Conservation (phyloP, 2,329 filamentous ascomycete genomes). For the Fusarium citri region DNA sequence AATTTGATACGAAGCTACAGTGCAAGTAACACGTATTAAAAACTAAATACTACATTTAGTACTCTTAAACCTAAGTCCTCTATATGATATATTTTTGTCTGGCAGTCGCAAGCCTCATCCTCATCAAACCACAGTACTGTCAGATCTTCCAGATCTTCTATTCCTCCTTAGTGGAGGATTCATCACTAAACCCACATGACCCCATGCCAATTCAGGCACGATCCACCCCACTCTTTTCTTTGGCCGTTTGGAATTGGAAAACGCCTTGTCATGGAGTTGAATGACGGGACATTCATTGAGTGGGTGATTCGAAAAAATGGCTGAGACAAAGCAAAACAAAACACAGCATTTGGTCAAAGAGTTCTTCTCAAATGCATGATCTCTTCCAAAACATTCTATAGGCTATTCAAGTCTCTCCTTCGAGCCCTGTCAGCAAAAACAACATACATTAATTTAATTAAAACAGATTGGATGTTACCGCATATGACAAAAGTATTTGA, state of each 20-base stretch:
- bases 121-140: background rate
- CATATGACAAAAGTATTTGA: background rate
- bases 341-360: constrained; percentile 3
- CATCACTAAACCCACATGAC: constrained; percentile 4
- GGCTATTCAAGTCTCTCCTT: background rate
- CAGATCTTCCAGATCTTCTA: constrained; percentile 5
- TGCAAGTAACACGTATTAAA: background rate
- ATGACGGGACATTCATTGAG: background rate
- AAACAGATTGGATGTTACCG: background rate
- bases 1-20: background rate
- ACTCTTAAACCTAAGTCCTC: background rate
- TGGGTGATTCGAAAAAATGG: background rate
- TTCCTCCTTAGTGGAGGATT: background rate
- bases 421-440: background rate
- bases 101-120: background rate
- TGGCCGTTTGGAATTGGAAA: constrained; percentile 12
- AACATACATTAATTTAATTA: constrained; percentile 1
- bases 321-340: constrained; percentile 7
- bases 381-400: background rate
- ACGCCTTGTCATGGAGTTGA: constrained; percentile 6
- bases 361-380: background rate
- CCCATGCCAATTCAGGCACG: constrained; percentile 8
- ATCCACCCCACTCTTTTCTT: constrained; percentile 3
- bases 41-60: background rate
- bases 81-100: background rate